Evolutionary conservation across 148 eudicot species (phyloP), one percentile per base, ranked within the genome.

Genomic region (Fagopyrum homotropicum): DNA sequence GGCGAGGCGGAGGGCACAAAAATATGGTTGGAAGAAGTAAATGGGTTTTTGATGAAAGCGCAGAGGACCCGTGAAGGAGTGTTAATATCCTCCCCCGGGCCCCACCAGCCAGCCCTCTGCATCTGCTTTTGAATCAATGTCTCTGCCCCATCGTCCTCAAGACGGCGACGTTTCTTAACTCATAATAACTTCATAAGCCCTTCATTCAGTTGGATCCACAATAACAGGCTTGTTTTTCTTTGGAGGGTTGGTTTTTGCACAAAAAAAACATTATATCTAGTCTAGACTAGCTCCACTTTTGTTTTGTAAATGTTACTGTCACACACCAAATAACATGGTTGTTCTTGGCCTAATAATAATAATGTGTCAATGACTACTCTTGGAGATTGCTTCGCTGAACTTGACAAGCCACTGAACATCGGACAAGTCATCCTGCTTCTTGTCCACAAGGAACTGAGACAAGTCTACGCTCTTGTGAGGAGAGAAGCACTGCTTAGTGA

Each of bases 321-420:
- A 30, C 44, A 7, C 15, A 22, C 45, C 0, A 12, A 50, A 6
- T 4, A 14, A 2, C 26, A 22, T 22, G 26, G 26, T 22, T 22
- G 6, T 64, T 5, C 64, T 59, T 59, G 9, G 6, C 66, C 66
- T 9, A 22, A 22, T 9, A 57, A 26, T 60, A 35, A 2, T 35
- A 35, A 35, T 2, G 40, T 35, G 2, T 56, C 19, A 10, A 43
- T 59, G 45, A 56, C 46, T 79, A 75, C 81, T 88, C 56, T 82
- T 86, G 1, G 93, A 88, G 16, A 86, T 79, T 10, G 85, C 81
- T 79, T 89, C 91, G 1, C 84, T 80, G 63, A 84, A 88, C 66
- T 83, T 82, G 48, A 81, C 76, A 59, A 80, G 75, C 91, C 91
- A 88, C 15, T 88, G 85, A 9, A 86, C 93, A 81, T 89, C 93